Percentiles rank a stretch among this genome's conserved stretches.
Evolutionary conservation across 441 rosid species (phyloP).

Genomic region (Croton laevigatus): DNA sequence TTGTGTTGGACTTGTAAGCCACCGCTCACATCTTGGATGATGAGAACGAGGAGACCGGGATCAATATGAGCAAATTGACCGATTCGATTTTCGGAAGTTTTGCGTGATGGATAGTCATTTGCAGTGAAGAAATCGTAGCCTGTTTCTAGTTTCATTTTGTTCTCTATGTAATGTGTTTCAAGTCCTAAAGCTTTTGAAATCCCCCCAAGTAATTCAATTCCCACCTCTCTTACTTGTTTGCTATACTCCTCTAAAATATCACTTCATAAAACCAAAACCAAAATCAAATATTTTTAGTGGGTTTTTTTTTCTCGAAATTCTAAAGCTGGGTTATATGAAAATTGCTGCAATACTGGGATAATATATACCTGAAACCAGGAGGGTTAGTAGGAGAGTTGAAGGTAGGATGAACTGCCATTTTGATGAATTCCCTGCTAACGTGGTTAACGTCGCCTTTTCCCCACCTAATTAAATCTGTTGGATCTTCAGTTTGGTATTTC

Average conservation of each 20-base stretch:
- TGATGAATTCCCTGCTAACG: conserved; percentile 15
- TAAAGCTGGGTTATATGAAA: no score
- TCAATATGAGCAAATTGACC: conserved; percentile 20
- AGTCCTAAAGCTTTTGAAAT: conserved; percentile 15
- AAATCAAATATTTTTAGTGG: background rate
- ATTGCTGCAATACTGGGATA: background rate
- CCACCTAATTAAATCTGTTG: conserved; percentile 12
- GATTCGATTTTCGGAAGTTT: conserved; percentile 10
- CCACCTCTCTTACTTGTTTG: conserved; percentile 12
- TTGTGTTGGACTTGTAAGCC: conserved; percentile 21
- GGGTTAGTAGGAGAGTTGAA: conserved; percentile 18
- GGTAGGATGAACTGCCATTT: conserved; percentile 16
- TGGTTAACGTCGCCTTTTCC: conserved; percentile 8
- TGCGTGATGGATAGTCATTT: conserved; percentile 20
- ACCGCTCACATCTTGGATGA: conserved; percentile 18
- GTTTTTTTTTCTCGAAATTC: no score
- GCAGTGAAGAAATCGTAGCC: conserved; percentile 19
- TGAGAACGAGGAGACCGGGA: conserved; percentile 15
- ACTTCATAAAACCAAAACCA: background rate
- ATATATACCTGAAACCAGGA: conserved; percentile 2
- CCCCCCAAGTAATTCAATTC: conserved; percentile 14
- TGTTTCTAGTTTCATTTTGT: conserved; percentile 10
- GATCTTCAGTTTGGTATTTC: conserved; percentile 7
- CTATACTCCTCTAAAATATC: conserved; percentile 10
- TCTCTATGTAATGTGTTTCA: conserved; percentile 14